These are phyloP conservation scores for Backusella psychrophila DNA, from an alignment of 192 early-diverging fungal genomes.

Conservation along the genomic window DNA sequence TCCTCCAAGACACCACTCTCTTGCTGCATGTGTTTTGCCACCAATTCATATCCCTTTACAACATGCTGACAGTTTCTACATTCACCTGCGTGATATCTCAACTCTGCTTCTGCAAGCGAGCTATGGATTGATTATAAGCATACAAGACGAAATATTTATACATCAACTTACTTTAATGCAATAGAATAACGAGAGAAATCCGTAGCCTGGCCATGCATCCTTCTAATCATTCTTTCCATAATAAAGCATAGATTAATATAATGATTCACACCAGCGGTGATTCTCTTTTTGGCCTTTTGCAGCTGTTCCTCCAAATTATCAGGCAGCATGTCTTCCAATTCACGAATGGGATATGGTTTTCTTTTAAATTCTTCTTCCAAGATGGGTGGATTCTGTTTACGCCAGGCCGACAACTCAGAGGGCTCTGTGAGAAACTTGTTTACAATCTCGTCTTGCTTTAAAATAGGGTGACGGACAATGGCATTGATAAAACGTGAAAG, in stretches of 20 bases:
- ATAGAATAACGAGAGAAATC: slow-evolving; percentile 59
- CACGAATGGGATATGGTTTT: slow-evolving; percentile 25
- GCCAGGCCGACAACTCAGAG: slow-evolving; percentile 58
- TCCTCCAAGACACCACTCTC: slow-evolving; percentile 41
- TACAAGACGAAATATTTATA: not conserved
- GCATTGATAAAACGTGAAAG: slow-evolving; percentile 71
- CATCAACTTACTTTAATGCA: slow-evolving; percentile 49
- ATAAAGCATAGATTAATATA: slow-evolving; percentile 59
- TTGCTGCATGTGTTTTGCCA: slow-evolving; percentile 47
- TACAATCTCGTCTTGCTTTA: slow-evolving; percentile 62
- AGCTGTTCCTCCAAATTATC: slow-evolving; percentile 51
- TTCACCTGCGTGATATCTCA: slow-evolving; percentile 54
- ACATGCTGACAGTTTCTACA: slow-evolving; percentile 57
- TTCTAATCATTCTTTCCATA: slow-evolving; percentile 60
- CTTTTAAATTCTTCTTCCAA: slow-evolving; percentile 58
- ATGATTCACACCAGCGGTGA: slow-evolving; percentile 52
- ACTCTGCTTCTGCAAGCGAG: slow-evolving; percentile 52
- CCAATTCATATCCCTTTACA: slow-evolving; percentile 46
- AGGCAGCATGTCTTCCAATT: slow-evolving; percentile 45
- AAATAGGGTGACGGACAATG: slow-evolving; percentile 71
- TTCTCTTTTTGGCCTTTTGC: slow-evolving; percentile 41
- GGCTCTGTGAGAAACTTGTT: slow-evolving; percentile 67
- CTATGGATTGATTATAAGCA: slow-evolving; percentile 31
- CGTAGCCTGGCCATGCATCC: slow-evolving; percentile 59
- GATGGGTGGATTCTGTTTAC: slow-evolving; percentile 49